Base-by-base conservation (phyloP, 371 early-diverging fungal species). In the Rhizopus microsporus region DNA sequence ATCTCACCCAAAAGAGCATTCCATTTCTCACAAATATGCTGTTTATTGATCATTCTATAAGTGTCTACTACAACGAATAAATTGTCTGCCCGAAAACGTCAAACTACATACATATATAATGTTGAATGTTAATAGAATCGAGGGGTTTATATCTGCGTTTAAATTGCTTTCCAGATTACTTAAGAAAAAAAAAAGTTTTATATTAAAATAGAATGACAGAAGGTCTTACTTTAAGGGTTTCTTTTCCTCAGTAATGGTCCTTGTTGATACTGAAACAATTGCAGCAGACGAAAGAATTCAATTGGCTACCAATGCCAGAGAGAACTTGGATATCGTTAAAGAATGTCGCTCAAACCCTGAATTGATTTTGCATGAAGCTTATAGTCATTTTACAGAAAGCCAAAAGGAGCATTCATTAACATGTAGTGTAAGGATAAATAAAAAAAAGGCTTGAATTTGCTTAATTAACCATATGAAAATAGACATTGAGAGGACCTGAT, bases 271-370 rank as follows among this genome's bases (percentile, higher is more conserved):
- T 35, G 23, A 43, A 43, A 43, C 55, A 33, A 30, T 34, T 6
- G n/a, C 38, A 10, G 4, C 5, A 30, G 49, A 53, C 33, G 60
- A 60, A 54, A 47, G 48, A 16, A 54, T 79, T 7, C 95, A 93
- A 73, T 83, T 95, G 76, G 68, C 92, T 43, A 64, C 60, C 31
- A 54, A 47, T 6, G 44, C 64, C 7, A 60, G 56, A 46, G 71
- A 78, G 12, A 62, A 67, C 32, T 50, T 78, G 42, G 55, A 66
- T 1, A 63, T 74, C 50, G 71, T 75, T 15, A 60, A 66, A 53
- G 43, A 62, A 34, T 54, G 52, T 8, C 61, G 79, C 29, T 46
- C 65, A 7, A 54, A 72, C 47, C 67, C 65, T 16, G 65, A 68
- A 5, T 50, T 68, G 15, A 16, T 62, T 34, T 74, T 70, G 47